These are phyloP conservation scores for Syncephalastrum racemosum DNA, from an alignment of 371 early-diverging fungal species.

Conservation along the genomic window DNA sequence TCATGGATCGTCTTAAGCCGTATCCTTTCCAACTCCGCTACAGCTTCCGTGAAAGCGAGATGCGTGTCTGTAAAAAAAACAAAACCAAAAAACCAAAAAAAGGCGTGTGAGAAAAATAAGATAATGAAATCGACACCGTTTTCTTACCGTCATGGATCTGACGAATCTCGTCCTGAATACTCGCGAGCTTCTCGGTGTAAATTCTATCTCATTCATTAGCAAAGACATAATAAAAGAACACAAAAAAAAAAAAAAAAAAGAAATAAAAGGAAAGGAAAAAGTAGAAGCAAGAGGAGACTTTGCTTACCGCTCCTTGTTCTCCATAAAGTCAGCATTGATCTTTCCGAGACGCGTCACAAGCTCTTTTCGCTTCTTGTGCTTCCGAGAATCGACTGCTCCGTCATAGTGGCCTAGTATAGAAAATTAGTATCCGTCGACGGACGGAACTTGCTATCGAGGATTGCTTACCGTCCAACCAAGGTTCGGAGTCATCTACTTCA, in stretches of 20 bases:
- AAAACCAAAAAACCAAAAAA: not conserved
- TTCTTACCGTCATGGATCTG: conserved; percentile 29
- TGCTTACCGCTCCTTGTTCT: conserved; percentile 42
- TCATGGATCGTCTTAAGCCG: conserved; percentile 55
- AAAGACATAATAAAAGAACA: not conserved
- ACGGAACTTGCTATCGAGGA: not conserved
- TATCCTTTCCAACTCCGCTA: conserved; percentile 56
- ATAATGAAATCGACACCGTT: conserved; percentile 1
- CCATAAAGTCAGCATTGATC: conserved; percentile 39
- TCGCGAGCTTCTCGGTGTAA: conserved; percentile 28
- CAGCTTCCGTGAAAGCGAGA: conserved; percentile 62
- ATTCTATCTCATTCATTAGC: conserved; percentile 15
- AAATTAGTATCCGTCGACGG: not conserved
- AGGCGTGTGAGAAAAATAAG: no score
- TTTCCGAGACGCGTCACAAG: conserved; percentile 32
- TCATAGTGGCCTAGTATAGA: conserved; percentile 5
- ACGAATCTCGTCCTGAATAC: conserved; percentile 29
- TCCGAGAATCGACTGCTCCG: conserved; percentile 30
- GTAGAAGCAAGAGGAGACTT: no score
- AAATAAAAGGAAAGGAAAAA: conserved; percentile 8
- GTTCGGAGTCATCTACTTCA: conserved; percentile 22
- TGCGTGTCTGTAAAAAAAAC: conserved; percentile 59
- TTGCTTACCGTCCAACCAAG: conserved; percentile 21
- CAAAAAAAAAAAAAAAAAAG: not conserved
- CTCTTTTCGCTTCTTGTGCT: conserved; percentile 39